These are phyloP conservation scores for Mucor ambiguus DNA, from an alignment of 371 early-diverging fungal species.

Conservation along the genomic window DNA sequence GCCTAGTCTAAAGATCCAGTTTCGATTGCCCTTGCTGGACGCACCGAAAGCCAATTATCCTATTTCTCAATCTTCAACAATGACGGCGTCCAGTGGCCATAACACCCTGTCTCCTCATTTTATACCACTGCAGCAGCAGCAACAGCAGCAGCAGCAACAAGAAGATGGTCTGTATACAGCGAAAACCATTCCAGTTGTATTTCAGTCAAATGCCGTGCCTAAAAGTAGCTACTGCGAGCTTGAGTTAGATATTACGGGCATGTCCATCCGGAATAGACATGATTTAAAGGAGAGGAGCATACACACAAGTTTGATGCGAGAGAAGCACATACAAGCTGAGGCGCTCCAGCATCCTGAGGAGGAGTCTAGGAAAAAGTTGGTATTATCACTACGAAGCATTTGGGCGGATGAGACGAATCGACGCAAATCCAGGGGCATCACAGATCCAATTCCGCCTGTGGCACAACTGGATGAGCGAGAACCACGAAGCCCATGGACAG, in stretches of 20 bases:
- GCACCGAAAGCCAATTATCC: slow-evolving; percentile 19
- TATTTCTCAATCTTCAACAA: slow-evolving; percentile 18
- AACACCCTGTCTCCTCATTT: neutral
- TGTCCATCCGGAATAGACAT: slow-evolving; percentile 71
- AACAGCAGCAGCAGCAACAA: neutral
- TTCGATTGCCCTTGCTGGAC: slow-evolving; percentile 45
- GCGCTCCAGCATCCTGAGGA: slow-evolving; percentile 1
- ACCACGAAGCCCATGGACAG: slow-evolving; percentile 17
- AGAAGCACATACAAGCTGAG: slow-evolving; percentile 2
- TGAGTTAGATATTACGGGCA: slow-evolving; percentile 71
- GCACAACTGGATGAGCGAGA: slow-evolving; percentile 21
- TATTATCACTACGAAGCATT: slow-evolving; percentile 57
- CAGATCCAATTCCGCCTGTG: slow-evolving; percentile 18
- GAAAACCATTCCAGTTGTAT: slow-evolving; percentile 21
- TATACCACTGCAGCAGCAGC: neutral
- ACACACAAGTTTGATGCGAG: slow-evolving; percentile 33
- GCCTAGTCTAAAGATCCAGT: slow-evolving; percentile 22
- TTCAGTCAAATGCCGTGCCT: slow-evolving; percentile 22
- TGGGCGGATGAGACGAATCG: slow-evolving; percentile 57
- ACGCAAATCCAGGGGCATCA: slow-evolving; percentile 14
- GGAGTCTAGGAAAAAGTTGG: slow-evolving; percentile 38
- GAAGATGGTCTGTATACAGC: slow-evolving; percentile 25
- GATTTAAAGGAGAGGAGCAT: slow-evolving; percentile 59
- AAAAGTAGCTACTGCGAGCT: slow-evolving; percentile 74
- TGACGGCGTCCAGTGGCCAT: neutral